Evolutionary conservation across 106 monocot species (phyloP).

Genomic region (Acorus calamus): DNA sequence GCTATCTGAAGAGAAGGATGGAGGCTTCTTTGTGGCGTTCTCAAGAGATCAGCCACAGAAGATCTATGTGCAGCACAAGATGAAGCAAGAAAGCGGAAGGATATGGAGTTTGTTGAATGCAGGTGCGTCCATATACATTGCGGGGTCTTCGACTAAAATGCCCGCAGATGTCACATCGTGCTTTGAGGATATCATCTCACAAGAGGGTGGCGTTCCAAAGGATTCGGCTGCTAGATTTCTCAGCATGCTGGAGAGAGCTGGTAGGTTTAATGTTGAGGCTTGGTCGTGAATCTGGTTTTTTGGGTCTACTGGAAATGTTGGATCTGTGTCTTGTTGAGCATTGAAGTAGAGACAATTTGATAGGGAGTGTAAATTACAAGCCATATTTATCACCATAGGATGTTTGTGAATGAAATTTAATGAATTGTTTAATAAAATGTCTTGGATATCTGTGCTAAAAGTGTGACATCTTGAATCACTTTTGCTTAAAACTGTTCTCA

Average conservation of each 20-base stretch:
- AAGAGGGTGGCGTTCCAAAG: conserved; percentile 40
- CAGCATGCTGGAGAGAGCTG: conserved; percentile 39
- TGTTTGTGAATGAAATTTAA: too few relatives aligned
- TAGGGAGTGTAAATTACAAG: too few relatives aligned
- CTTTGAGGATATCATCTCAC: conserved; percentile 58
- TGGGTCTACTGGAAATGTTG: too few relatives aligned
- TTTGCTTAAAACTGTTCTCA: too few relatives aligned
- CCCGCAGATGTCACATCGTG: conserved; percentile 64
- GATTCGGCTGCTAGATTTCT: conserved; percentile 75
- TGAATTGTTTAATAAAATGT: too few relatives aligned
- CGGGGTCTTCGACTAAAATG: conserved; percentile 84
- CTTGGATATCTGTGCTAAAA: too few relatives aligned
- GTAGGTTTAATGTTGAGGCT: conserved; percentile 53
- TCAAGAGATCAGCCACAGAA: conserved; percentile 81
- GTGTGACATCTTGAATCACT: too few relatives aligned
- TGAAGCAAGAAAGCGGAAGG: conserved; percentile 66
- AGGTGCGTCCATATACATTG: conserved; percentile 68
- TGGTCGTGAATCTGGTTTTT: conserved; percentile 43
- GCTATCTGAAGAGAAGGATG: conserved; percentile 50
- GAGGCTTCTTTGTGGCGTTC: conserved; percentile 86
- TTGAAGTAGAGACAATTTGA: too few relatives aligned
- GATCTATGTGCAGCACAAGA: conserved; percentile 91
- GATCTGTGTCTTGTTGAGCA: too few relatives aligned
- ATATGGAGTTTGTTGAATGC: conserved; percentile 50
- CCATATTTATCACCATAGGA: too few relatives aligned